Base-by-base conservation (phyloP, 208 protist genomes). In the Leptomonas seymouri region DNA sequence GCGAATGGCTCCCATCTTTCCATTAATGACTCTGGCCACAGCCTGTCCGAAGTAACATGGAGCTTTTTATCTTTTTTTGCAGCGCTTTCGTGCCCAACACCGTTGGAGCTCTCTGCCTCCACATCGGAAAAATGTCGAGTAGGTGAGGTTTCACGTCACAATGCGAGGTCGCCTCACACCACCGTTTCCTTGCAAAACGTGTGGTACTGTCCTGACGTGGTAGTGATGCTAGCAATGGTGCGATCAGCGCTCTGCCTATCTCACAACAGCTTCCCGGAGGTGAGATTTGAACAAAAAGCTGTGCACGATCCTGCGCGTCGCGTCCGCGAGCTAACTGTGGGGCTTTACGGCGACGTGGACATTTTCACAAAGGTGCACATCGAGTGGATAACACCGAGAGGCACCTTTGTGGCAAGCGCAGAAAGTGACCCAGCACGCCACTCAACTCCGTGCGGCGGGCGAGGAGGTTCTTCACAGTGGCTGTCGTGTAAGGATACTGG, bases 241-340 rank as follows among this genome's bases (percentile, higher is more conserved):
- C 76, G 86, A 1, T 42, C 65, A 16, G 45, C 16, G 16, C 67
- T 87, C 2, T 34, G 56, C 6, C 57, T 92, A 12, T 62, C 86
- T 12, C 56, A 68, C 31, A 23, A 50, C n/a, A 82, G 73, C 23
- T 86, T 84, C 66, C 86, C 86, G 4, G 60, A 69, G 0, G 69
- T 92, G 23, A 64, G 73, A 31, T 89, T 92, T 56, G 71, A 71
- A n/a, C 86, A 92, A 16, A 70, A 67, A 28, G 86, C 86, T 1
- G 58, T 74, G 15, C 86, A 92, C 66, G 74, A 87, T 25, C 76
- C 84, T 1, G 74, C 71, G 30, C 76, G 59, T 14, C 78, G 84
- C 11, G 61, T 86, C 3, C 56, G 45, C n/a, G 71, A 89, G 34
- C 58, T 92, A 23, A 50, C 59, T 2, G 25, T 50, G 12, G 83